Conservation (phyloP, 192 early-diverging fungal species). For the Coemansia furcata region DNA sequence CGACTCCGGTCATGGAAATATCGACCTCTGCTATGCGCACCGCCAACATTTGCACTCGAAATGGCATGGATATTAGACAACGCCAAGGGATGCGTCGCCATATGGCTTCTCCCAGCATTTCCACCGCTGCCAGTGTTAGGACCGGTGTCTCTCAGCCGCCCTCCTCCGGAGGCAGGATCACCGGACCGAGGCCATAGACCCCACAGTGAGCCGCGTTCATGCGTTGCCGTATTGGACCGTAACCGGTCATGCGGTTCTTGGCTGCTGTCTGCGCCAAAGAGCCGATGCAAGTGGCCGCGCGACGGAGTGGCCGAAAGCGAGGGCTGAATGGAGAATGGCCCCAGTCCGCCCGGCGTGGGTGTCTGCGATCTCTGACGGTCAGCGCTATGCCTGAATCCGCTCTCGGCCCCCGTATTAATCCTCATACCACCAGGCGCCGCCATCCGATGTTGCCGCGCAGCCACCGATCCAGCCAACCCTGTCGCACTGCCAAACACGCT, state of each 20-base stretch:
- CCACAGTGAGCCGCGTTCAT: conserved; percentile 34
- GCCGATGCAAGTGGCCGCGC: conserved; percentile 11
- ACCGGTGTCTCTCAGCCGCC: not conserved
- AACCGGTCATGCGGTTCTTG: conserved; percentile 9
- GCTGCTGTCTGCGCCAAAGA: conserved; percentile 7
- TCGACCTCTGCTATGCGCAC: not conserved
- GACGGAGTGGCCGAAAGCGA: conserved; percentile 17
- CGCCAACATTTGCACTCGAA: not conserved
- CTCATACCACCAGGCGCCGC: not conserved
- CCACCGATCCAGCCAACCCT: not conserved
- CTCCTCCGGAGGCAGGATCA: not conserved
- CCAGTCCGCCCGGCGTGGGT: conserved; percentile 15
- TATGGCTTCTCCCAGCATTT: not conserved
- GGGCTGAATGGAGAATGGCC: not conserved
- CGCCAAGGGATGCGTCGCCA: not conserved
- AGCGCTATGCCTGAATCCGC: not conserved
- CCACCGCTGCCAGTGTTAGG: not conserved
- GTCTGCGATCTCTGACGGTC: conserved; percentile 18
- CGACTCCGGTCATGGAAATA: conserved; percentile 30
- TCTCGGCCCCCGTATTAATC: conserved; percentile 7
- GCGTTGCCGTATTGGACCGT: conserved; percentile 19
- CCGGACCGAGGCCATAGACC: conserved; percentile 19
- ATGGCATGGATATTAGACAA: not conserved
- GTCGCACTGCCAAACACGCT: not conserved
- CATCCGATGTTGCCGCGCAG: not conserved